These are phyloP conservation scores for Hypoxylon sp. DNA, from an alignment of 2,329 filamentous ascomycete species.

Conservation along the genomic window DNA sequence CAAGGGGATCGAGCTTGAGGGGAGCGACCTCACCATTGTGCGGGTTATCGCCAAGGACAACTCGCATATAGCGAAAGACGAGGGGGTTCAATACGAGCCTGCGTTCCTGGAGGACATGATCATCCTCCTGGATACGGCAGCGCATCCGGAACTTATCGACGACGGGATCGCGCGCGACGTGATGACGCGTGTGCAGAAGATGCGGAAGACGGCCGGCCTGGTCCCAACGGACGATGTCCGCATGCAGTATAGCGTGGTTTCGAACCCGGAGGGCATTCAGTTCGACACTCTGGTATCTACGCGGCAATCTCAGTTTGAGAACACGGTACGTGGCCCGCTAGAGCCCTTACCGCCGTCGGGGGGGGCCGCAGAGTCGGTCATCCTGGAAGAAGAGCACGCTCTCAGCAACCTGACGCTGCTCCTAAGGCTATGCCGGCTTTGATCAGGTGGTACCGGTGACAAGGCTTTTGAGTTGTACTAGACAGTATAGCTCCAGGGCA, in stretches of 20 bases:
- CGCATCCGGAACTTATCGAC: constrained; percentile 84
- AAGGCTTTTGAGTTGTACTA: neutral
- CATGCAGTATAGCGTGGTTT: constrained; percentile 88
- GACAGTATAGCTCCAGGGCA: neutral
- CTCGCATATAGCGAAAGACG: constrained; percentile 41
- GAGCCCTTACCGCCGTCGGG: constrained; percentile 19
- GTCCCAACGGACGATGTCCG: constrained; percentile 92
- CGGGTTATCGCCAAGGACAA: constrained; percentile 72
- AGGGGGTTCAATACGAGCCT: constrained; percentile 79
- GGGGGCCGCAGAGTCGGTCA: constrained; percentile 14
- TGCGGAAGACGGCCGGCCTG: constrained; percentile 92
- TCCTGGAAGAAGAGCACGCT: constrained; percentile 29
- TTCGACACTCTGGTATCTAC: constrained; percentile 73
- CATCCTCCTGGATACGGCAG: constrained; percentile 83
- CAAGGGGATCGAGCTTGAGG: constrained; percentile 82
- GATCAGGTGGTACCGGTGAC: neutral
- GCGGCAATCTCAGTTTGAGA: constrained; percentile 63
- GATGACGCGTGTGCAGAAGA: constrained; percentile 88
- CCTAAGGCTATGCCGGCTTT: constrained; percentile 26
- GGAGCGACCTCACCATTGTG: constrained; percentile 80
- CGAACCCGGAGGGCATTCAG: constrained; percentile 79
- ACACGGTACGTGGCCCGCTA: constrained; percentile 29
- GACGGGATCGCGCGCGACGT: constrained; percentile 92
- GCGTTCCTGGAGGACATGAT: constrained; percentile 91
- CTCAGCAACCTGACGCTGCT: constrained; percentile 25